A percentile compares a stretch with the other conserved stretches of the same genome.
phyloP scores from a whole-genome alignment of 23 red algal species.

The Gracilaria caudata region DNA sequence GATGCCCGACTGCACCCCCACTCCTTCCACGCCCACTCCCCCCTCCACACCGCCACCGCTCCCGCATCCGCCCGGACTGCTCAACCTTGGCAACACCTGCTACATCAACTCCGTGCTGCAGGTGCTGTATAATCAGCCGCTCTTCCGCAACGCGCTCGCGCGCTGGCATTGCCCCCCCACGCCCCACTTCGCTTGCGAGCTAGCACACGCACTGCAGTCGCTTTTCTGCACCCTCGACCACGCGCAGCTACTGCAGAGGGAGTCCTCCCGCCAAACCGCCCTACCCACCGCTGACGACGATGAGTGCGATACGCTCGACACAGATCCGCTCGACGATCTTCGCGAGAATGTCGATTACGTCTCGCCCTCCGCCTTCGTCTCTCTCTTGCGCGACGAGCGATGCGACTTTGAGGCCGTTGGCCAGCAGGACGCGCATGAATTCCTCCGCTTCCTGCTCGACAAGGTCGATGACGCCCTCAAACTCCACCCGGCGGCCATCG shows the following conservation, averaged over 20 bases:
- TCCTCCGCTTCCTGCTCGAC: constrained; percentile 80
- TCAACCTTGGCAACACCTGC: constrained; percentile 95
- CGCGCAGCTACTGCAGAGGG: constrained; percentile 9
- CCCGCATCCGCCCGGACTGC: constrained; percentile 66
- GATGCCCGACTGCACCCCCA: constrained; percentile 3
- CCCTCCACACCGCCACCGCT: constrained; percentile 10
- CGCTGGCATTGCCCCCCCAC: neutral
- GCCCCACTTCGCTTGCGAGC: constrained; percentile 32
- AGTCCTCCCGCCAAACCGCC: neutral
- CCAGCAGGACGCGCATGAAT: constrained; percentile 87
- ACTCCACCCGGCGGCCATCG: neutral
- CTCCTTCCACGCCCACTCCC: constrained; percentile 18
- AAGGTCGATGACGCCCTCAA: constrained; percentile 42
- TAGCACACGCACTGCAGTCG: constrained; percentile 4
- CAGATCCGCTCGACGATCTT: constrained; percentile 24
- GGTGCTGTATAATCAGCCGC: constrained; percentile 75
- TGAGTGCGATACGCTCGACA: constrained; percentile 8
- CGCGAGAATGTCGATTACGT: constrained; percentile 61
- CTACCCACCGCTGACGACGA: constrained; percentile 5
- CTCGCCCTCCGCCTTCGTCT: constrained; percentile 44
- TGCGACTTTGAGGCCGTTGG: constrained; percentile 69
- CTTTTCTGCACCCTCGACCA: constrained; percentile 45
- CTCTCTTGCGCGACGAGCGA: constrained; percentile 51
- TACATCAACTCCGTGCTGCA: constrained; percentile 91
- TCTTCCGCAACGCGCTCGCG: constrained; percentile 45